Percentiles rank a stretch among this genome's conserved stretches.
Conservation (phyloP, 768 basidiomycete genomes). For the Boletus rubroflammeus region DNA sequence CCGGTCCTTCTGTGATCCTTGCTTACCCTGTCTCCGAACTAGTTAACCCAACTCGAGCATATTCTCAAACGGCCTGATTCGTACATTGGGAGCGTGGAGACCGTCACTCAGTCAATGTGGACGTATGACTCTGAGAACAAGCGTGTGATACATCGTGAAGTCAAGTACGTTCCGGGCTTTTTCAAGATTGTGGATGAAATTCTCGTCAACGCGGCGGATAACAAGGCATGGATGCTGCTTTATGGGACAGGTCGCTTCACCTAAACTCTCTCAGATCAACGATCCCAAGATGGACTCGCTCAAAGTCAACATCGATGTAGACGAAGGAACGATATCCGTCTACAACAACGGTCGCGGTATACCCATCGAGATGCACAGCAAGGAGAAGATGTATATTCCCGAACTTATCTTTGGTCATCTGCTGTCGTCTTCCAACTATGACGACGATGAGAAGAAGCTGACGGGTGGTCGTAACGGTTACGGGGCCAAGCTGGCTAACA, state of each 20-base stretch:
- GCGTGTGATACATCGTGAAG: slow-evolving; percentile 78
- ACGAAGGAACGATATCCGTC: slow-evolving; percentile 83
- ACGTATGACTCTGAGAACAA: slow-evolving; percentile 83
- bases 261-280: slow-evolving; percentile 61
- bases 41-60: slow-evolving; percentile 96
- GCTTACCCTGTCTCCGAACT: neutral
- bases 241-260: neutral
- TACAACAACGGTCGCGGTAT: slow-evolving; percentile 96
- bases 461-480: slow-evolving; percentile 99
- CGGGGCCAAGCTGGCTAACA: slow-evolving; percentile 97
- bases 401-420: slow-evolving; percentile 97
- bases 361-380: slow-evolving; percentile 92
- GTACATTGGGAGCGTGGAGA: slow-evolving; percentile 96
- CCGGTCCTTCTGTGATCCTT: neutral
- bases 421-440: slow-evolving; percentile 93
- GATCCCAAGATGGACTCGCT: slow-evolving; percentile 88
- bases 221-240: slow-evolving; percentile 67
- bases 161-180: slow-evolving; percentile 93
- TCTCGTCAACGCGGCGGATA: slow-evolving; percentile 97
- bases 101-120: slow-evolving; percentile 87
- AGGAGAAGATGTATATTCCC: slow-evolving; percentile 92
- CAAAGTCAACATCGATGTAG: slow-evolving; percentile 82
- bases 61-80: slow-evolving; percentile 89
- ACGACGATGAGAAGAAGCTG: slow-evolving; percentile 97
- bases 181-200: slow-evolving; percentile 99